Evolutionary conservation across 1,139 yeast species (phyloP).

Genomic region (Kodamaea ohmeri): DNA sequence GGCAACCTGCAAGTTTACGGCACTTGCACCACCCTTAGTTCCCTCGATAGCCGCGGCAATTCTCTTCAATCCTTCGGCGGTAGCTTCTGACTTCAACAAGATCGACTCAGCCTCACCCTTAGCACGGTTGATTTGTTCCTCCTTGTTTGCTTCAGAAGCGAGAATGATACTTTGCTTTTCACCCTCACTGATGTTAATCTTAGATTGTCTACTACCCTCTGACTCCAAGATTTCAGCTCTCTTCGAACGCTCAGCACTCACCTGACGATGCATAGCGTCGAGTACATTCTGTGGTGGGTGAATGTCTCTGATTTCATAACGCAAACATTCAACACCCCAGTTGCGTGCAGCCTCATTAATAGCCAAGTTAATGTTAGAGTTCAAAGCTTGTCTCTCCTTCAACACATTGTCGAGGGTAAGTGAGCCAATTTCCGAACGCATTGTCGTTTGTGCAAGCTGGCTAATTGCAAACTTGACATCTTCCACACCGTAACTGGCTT

Average conservation of each 20-base stretch:
- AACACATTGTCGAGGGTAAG: conserved; percentile 75
- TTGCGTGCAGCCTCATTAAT: conserved; percentile 81
- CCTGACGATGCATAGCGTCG: conserved; percentile 90
- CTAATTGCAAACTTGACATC: conserved; percentile 83
- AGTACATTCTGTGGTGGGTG: conserved; percentile 86
- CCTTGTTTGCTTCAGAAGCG: conserved; percentile 66
- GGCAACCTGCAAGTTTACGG: conserved; percentile 76
- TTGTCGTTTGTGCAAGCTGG: conserved; percentile 86
- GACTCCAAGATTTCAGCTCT: conserved; percentile 84
- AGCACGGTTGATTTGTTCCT: conserved; percentile 63
- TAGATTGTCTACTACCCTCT: conserved; percentile 78
- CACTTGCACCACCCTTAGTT: conserved; percentile 71
- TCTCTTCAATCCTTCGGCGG: conserved; percentile 65
- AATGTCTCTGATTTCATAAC: conserved; percentile 85
- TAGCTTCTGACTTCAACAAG: conserved; percentile 67
- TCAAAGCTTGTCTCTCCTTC: conserved; percentile 70
- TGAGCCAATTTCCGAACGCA: conserved; percentile 87
- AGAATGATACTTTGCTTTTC: conserved; percentile 66
- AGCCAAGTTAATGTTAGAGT: conserved; percentile 69
- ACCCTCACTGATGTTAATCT: conserved; percentile 82
- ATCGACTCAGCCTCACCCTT: conserved; percentile 71
- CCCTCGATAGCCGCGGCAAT: conserved; percentile 66
- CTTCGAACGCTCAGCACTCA: conserved; percentile 80
- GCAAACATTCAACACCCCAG: conserved; percentile 84
- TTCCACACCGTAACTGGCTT: conserved; percentile 86